Evolutionary conservation across 345 rosid species (phyloP), one percentile per base, ranked within the genome.

Genomic region (Brassica nigra): DNA sequence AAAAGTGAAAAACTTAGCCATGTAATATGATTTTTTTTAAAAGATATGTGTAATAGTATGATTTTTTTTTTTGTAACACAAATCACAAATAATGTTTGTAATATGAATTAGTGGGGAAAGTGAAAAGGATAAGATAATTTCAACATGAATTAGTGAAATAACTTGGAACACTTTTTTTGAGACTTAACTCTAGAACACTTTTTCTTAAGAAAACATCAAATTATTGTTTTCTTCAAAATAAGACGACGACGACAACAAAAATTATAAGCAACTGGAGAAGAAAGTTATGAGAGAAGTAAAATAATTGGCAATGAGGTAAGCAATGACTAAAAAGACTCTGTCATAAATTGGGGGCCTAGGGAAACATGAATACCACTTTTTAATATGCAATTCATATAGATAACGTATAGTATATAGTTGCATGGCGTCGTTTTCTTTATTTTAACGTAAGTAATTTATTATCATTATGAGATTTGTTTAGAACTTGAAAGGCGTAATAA

Each of bases 331-430:
- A 11, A 73, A 33, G 63, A 47, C 73, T 55, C n/a, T 9, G 74
- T 73, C 82, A 66, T 79, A 30, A 78, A 73, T 72, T 58, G 66
- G 3, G 76, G 39, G 68, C 72, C 74, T 61, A 5, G 78, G 81
- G 77, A 73, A 66, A 42, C 63, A 73, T 73, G 69, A 73, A 59
- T 16, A 23, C 3, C 10, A 63, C 68, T 65, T 71, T 62, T 42
- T 37, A 55, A 27, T 39, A 55, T 71, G 44, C 10, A 16, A 34
- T 15, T 44, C 55, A 30, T 30, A 4, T 68, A 61, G 9, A 36
- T 9, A 54, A 59, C 31, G 10, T 33, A 55, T 76, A 31, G 16
- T 62, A 70, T 71, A 15, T 63, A 78, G 68, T 73, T 71, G 81
- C 73, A 78, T 78, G 77, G 36, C 42, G 33, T 78, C 16, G 71